Base-by-base conservation (phyloP, 169 alveolate species). In the Plasmodium fragile region DNA sequence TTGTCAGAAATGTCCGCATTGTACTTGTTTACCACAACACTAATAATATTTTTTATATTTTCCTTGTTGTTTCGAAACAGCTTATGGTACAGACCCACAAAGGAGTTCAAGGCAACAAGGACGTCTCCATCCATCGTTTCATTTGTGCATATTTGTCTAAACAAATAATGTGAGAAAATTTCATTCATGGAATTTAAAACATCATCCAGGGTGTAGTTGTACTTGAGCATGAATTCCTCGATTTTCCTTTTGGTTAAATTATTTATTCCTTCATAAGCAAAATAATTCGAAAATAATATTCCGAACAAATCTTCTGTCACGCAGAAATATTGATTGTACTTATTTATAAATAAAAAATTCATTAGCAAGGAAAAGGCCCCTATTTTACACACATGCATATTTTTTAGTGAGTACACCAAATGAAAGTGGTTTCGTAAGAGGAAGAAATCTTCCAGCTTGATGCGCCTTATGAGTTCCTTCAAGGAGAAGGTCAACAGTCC, bases 241-340 rank as follows among this genome's bases (percentile, higher is more conserved):
- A 81, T 65, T 4, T 71, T 82, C 83, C 34, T 55, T 41, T 80
- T 81, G 45, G 53, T 91, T 36, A 82, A 28, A 81, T 81, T 53
- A 39, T 52, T 28, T 83, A 92, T 55, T 1, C 87, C 92, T 81
- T 81, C 69, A 53, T 80, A 77, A 52, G 75, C 82, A 83, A 77
- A 77, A 45, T 83, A 83, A 52, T 84, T 49, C 6, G 73, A 30
- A 83, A 92, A 83, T 30, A 83, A 55, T 5, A 71, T 72, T 2
- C 81, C 69, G 55, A 81, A 83, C 13, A 43, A 70, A 70, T 92
- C 91, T 16, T 83, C 83, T 3, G 92, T 69, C 72, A 83, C 78
- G 34, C 91, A 82, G 79, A 92, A 89, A 69, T 83, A 92, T 79
- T 93, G 84, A 34, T 82, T 53, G 45, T 87, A 93, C 36, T 55